Evolutionary conservation across 73 alveolate species (phyloP), one percentile per base, ranked within the genome.

Genomic region (Blepharisma japonicum): DNA sequence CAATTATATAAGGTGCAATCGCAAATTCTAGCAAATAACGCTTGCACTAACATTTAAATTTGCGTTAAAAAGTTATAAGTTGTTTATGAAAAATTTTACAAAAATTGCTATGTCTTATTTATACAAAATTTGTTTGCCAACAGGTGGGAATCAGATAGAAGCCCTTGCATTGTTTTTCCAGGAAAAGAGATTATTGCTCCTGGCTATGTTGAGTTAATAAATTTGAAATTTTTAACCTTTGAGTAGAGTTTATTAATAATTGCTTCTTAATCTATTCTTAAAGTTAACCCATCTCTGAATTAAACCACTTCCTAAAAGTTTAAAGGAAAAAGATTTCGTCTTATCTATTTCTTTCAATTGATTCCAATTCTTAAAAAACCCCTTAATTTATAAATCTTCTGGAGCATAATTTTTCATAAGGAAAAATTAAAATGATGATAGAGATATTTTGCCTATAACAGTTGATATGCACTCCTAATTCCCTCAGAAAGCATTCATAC

Each of bases 271-370:
- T 87, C 21, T 91, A 94, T 32, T 90, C 93, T 66, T 92, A 94
- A 61, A 91, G 86, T 56, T 92, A 96, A 77, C 89, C 92, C 74
- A 93, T 90, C 49, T 98, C 98, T 18, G 89, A 87, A 25, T 82
- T 56, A 38, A 93, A 93, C 77, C 96, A 96, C 32, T 88, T 96
- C 46, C 90, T 89, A 94, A 55, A 98, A 92, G 86, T 82, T 95
- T 47, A 95, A 94, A 83, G 99, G 99, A 23, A 92, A 92, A 54
- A 98, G 98, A 20, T 98, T 93, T 77, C 86, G 99, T 77, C 99
- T 99, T 0, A 83, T 96, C 49, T 93, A 98, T 78, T 99, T 94
- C 86, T 96, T 96, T 79, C 99, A 96, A 87, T 89, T 96, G 39
- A 94, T 94, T 18, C 95, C 96, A 27, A 87, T n/a, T n/a, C n/a